These are phyloP conservation scores for Apophysomyces sp. DNA, from an alignment of 371 early-diverging fungal species.

Conservation along the genomic window DNA sequence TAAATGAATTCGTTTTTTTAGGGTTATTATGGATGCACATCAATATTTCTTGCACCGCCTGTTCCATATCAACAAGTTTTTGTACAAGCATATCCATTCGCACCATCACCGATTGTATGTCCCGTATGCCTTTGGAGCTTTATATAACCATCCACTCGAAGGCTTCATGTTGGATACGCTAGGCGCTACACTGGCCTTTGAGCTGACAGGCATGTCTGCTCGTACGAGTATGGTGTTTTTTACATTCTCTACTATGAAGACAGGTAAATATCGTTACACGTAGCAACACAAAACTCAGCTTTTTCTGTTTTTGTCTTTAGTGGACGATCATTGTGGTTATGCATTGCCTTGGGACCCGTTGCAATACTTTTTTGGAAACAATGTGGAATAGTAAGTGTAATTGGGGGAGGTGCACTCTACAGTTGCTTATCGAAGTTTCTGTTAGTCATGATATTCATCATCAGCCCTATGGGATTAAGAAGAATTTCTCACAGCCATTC, in stretches of 20 bases:
- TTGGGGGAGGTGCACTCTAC: too few relatives aligned
- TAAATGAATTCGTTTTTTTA: constrained; percentile 4
- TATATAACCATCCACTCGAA: constrained; percentile 79
- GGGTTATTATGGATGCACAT: constrained; percentile 57
- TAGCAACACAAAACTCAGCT: background rate
- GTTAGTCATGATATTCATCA: constrained; percentile 61
- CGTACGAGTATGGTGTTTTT: constrained; percentile 67
- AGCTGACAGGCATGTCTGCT: constrained; percentile 68
- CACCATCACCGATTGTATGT: constrained; percentile 73
- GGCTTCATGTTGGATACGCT: constrained; percentile 74
- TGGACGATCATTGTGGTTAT: constrained; percentile 72
- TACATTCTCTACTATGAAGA: constrained; percentile 69
- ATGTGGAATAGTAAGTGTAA: constrained; percentile 61
- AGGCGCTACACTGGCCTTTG: constrained; percentile 65
- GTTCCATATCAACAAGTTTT: constrained; percentile 60
- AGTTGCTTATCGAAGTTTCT: background rate
- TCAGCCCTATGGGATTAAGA: constrained; percentile 58
- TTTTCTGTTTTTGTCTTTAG: background rate
- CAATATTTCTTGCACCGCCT: constrained; percentile 75
- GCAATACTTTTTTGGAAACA: constrained; percentile 58
- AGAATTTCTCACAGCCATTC: constrained; percentile 65
- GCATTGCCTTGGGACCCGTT: constrained; percentile 70
- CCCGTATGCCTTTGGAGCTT: constrained; percentile 74
- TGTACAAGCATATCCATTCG: constrained; percentile 72
- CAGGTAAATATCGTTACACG: constrained; percentile 31